Evolutionary conservation across 2,329 filamentous ascomycete species (phyloP).

Genomic region (Sphaerulina musiva): DNA sequence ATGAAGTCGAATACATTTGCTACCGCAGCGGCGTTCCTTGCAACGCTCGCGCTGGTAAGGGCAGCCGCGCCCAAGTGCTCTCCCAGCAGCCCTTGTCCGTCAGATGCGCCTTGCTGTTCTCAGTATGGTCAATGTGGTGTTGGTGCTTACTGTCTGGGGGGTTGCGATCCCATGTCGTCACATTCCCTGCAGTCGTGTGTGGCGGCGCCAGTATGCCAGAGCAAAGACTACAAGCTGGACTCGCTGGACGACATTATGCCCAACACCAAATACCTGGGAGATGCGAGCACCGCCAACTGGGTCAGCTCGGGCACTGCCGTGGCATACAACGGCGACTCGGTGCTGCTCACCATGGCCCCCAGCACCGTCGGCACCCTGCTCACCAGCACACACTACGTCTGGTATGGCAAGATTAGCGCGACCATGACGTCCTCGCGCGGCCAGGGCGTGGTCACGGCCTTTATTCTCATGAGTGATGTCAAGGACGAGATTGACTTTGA

Average conservation of each 20-base stretch:
- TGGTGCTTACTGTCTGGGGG: slow-evolving; percentile 90
- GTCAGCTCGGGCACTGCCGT: slow-evolving; percentile 74
- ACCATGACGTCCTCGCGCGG: slow-evolving; percentile 79
- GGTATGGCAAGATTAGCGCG: slow-evolving; percentile 91
- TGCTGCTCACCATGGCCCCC: slow-evolving; percentile 83
- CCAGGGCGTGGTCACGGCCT: slow-evolving; percentile 87
- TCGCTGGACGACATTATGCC: slow-evolving; percentile 62
- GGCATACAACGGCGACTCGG: slow-evolving; percentile 54
- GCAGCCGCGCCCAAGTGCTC: slow-evolving; percentile 29
- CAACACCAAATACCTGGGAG: slow-evolving; percentile 79
- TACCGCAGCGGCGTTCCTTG: slow-evolving; percentile 29
- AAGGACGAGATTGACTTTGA: slow-evolving; percentile 99
- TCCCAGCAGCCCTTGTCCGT: slow-evolving; percentile 28
- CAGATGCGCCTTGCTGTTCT: slow-evolving; percentile 34
- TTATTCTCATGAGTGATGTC: slow-evolving; percentile 89
- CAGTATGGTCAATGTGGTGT: slow-evolving; percentile 87
- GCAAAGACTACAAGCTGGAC: slow-evolving; percentile 65
- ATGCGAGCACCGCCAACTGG: slow-evolving; percentile 76
- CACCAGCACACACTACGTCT: slow-evolving; percentile 79
- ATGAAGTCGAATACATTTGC: slow-evolving; percentile 26
- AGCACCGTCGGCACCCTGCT: slow-evolving; percentile 81
- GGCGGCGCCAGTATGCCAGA: slow-evolving; percentile 74
- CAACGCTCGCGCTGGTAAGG: slow-evolving; percentile 28
- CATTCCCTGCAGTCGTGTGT: slow-evolving; percentile 77
- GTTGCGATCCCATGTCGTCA: slow-evolving; percentile 84